Conservation (phyloP, 495 filamentous ascomycete genomes). For the Penicillium chermesinum region DNA sequence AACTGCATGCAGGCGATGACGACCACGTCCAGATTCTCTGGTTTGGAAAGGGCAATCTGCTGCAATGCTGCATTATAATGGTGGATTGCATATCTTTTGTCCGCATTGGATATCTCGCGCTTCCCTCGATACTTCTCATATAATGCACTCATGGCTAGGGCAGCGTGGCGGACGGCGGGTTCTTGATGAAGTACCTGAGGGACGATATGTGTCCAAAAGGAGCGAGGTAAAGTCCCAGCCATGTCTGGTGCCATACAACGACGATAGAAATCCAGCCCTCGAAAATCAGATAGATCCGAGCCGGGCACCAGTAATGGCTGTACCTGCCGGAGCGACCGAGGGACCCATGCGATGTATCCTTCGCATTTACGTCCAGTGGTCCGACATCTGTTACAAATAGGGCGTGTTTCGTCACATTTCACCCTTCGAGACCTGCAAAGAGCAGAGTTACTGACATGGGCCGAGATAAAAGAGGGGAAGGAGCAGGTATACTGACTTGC, state of each 20-base stretch:
- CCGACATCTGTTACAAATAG: conserved; percentile 7
- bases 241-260: conserved; percentile 1
- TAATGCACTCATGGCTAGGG: conserved; percentile 6
- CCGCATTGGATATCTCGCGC: no score
- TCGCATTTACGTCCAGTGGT: conserved; percentile 46
- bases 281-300: not conserved
- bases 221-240: conserved; percentile 2
- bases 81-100: conserved; percentile 3
- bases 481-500: conserved; percentile 2
- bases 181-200: conserved; percentile 4
- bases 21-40: conserved; percentile 1
- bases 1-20: conserved; percentile 11
- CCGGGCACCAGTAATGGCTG: conserved; percentile 2
- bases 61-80: conserved; percentile 13
- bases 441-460: no score
- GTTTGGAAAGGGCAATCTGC: not conserved
- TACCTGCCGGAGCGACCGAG: not conserved
- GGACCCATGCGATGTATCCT: conserved; percentile 20
- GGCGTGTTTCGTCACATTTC: conserved; percentile 17
- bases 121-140: not conserved
- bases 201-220: conserved; percentile 11
- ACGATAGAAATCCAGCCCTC: conserved; percentile 3
- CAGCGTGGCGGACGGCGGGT: conserved; percentile 7
- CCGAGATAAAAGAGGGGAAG: not conserved
- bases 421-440: conserved; percentile 7